phyloP scores from a whole-genome alignment of 2,329 filamentous ascomycete species.

The Exserohilum rostratum region DNA sequence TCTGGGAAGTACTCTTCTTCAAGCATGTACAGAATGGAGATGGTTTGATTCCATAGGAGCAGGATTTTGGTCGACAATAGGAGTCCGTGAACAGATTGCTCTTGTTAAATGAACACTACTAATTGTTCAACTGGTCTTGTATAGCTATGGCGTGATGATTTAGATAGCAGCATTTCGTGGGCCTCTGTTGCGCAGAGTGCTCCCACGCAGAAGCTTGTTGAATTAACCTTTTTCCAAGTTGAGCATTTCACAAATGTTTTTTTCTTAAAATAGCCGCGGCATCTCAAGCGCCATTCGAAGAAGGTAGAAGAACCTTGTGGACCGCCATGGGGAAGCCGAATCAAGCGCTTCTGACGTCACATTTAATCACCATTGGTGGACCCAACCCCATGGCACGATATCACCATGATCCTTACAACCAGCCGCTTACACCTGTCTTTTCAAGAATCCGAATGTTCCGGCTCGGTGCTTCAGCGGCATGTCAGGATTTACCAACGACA shows the following conservation, averaged over 20 bases:
- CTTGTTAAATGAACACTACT: too few relatives aligned
- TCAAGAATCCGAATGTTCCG: constrained; percentile 13
- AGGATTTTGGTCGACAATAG: too few relatives aligned
- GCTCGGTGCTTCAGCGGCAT: constrained; percentile 10
- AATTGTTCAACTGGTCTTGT: too few relatives aligned
- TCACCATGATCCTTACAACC: constrained; percentile 1
- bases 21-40: too few relatives aligned
- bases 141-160: too few relatives aligned
- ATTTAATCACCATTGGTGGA: not conserved
- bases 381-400: not conserved
- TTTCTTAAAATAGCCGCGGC: not conserved
- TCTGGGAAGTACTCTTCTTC: too few relatives aligned
- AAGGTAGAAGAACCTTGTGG: not conserved
- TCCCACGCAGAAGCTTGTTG: too few relatives aligned
- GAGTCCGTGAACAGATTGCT: too few relatives aligned
- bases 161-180: too few relatives aligned
- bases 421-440: not conserved
- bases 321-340: not conserved
- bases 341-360: not conserved
- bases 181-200: too few relatives aligned
- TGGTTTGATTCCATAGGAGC: too few relatives aligned
- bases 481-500: constrained; percentile 11
- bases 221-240: not conserved
- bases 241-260: not conserved
- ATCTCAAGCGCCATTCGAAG: not conserved